Percentiles rank a stretch among this genome's conserved stretches.
Conservation (phyloP, 805 yeast genomes). For the Yarrowia sp. region DNA sequence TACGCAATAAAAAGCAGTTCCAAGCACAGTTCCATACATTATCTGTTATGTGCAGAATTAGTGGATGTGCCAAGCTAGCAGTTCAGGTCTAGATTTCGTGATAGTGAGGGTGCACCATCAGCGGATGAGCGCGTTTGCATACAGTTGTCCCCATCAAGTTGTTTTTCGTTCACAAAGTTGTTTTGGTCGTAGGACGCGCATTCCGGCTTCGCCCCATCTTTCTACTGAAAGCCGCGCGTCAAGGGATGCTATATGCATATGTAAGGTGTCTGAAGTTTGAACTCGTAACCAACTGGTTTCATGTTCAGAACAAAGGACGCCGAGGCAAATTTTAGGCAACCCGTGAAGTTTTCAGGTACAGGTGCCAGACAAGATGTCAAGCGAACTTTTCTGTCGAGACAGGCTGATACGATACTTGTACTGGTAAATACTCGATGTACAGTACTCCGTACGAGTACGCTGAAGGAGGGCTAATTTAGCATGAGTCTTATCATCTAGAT, state of each 20-base stretch:
- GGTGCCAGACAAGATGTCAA: background rate
- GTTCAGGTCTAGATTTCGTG: background rate
- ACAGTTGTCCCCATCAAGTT: background rate
- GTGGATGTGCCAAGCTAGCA: background rate
- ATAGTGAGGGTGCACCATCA: no score
- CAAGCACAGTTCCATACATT: slow-evolving; percentile 27
- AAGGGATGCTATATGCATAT: slow-evolving; percentile 29
- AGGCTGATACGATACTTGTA: no score
- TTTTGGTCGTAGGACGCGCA: slow-evolving; percentile 6
- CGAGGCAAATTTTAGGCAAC: background rate
- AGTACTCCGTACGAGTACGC: no score
- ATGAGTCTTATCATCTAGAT: no score
- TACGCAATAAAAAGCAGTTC: slow-evolving; percentile 17
- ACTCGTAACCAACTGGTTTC: slow-evolving; percentile 5
- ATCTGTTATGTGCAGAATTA: slow-evolving; percentile 2
- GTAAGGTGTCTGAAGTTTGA: slow-evolving; percentile 16
- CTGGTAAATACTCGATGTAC: no score
- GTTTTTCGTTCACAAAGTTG: background rate
- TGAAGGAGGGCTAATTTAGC: no score
- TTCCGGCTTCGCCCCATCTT: slow-evolving; percentile 31
- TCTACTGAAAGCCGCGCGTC: slow-evolving; percentile 18
- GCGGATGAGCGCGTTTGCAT: no score
- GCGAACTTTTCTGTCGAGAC: background rate
- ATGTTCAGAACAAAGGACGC: slow-evolving; percentile 6
- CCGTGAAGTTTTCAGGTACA: slow-evolving; percentile 2